Evolutionary conservation across 352 stramenopile genomes (phyloP).

Genomic region (Pilasporangium apinafurcum): DNA sequence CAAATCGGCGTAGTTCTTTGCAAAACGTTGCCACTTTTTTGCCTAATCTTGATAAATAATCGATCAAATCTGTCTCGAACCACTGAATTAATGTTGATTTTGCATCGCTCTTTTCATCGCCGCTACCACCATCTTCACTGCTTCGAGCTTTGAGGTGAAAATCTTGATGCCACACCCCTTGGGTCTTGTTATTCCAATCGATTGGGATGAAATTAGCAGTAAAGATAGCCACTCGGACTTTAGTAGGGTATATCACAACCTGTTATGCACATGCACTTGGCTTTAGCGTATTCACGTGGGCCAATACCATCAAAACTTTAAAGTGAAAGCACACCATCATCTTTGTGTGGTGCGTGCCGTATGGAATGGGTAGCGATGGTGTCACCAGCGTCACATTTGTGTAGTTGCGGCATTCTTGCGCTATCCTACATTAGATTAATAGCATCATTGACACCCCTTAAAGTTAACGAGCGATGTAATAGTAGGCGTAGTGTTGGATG

Average conservation of each 20-base stretch:
- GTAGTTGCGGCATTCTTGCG: constrained; percentile 46
- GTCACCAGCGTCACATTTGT: constrained; percentile 52
- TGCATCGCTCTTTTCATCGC: constrained; percentile 7
- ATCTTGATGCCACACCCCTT: constrained; percentile 80
- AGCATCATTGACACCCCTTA: background rate
- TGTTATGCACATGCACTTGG: background rate
- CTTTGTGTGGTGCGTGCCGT: constrained; percentile 86
- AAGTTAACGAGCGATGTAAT: background rate
- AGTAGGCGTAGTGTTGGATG: background rate
- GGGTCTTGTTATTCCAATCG: constrained; percentile 82
- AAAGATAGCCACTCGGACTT: constrained; percentile 77
- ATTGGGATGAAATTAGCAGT: constrained; percentile 79
- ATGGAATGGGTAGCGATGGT: constrained; percentile 72
- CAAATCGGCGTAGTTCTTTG: constrained; percentile 40
- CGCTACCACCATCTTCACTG: constrained; percentile 13
- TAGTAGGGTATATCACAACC: constrained; percentile 49
- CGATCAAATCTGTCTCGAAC: constrained; percentile 49
- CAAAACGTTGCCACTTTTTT: constrained; percentile 37
- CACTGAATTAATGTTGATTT: background rate
- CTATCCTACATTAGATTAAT: constrained; percentile 23
- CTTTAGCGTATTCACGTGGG: background rate
- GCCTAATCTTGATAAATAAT: constrained; percentile 54
- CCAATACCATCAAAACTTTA: background rate
- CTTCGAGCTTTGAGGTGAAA: constrained; percentile 66
- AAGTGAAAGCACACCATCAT: constrained; percentile 34